Evolutionary conservation across 495 filamentous ascomycete species (phyloP).

Genomic region (Trichoderma gamsii): DNA sequence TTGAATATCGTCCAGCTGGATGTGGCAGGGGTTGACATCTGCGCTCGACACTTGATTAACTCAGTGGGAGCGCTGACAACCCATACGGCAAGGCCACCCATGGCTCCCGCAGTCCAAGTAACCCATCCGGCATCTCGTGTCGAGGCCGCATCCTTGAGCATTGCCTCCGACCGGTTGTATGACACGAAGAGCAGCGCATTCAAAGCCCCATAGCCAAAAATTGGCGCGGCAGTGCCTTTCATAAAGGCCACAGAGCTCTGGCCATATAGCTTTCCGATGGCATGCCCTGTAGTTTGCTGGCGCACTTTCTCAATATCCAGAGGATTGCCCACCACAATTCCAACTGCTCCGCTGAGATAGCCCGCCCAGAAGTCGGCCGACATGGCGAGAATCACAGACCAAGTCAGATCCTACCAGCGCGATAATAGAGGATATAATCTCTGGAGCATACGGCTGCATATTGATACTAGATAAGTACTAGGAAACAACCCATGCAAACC

Average conservation of each 20-base stretch:
- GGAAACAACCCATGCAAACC: neutral
- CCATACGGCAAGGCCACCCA: constrained; percentile 75
- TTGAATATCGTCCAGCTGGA: constrained; percentile 45
- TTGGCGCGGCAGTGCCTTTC: constrained; percentile 66
- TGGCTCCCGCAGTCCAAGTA: constrained; percentile 68
- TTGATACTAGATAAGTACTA: neutral
- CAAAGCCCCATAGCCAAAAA: constrained; percentile 80
- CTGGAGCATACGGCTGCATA: neutral
- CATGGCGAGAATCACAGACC: constrained; percentile 40
- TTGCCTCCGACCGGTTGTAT: constrained; percentile 69
- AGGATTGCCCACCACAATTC: constrained; percentile 83
- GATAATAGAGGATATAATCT: neutral
- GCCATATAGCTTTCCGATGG: constrained; percentile 20
- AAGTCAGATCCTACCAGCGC: too few species aligned
- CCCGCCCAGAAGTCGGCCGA: constrained; percentile 82
- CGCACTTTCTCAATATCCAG: constrained; percentile 81
- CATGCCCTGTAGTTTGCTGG: constrained; percentile 53
- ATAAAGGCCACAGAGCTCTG: constrained; percentile 11
- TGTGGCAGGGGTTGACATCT: constrained; percentile 39
- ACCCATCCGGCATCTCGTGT: constrained; percentile 40
- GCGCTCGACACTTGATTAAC: constrained; percentile 78
- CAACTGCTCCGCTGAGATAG: constrained; percentile 74
- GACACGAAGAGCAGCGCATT: constrained; percentile 81
- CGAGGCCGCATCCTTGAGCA: constrained; percentile 44
- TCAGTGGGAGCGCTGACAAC: constrained; percentile 78